Evolutionary conservation across 2,329 filamentous ascomycete genomes (phyloP), one percentile per base, ranked within the genome.

Genomic region (Penicillium corylophilum): DNA sequence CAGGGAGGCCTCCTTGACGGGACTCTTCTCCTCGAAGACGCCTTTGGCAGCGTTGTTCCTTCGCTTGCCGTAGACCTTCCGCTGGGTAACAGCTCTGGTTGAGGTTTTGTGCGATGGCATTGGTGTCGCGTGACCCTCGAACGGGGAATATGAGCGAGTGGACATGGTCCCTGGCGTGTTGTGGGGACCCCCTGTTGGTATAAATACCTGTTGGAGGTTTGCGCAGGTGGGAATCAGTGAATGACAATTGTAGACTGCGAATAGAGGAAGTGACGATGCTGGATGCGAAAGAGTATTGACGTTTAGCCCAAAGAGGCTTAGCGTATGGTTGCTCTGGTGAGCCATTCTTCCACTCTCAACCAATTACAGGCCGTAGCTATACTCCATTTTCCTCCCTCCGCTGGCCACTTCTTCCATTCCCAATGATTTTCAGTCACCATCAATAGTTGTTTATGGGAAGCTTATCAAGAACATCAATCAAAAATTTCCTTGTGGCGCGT

Each of bases 21-120:
- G 65, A 44, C 69, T 69, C 23, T 57, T 57, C 16, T 70, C 56
- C 13, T 69, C 70, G 15, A 73, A 65, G 1, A 72, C 69, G 3
- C 70, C 69, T n/a, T 65, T 59, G 0, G 71, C 65, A 2, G 69
- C 66, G 54, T 72, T 66, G 16, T 55, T 62, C 31, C 59, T 63
- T 43, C 65, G 57, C 44, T 72, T 71, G 12, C 70, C 71, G 35
- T 72, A 72, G 10, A 73, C 71, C 49, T 60, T 65, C 44, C 64
- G 59, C 18, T 68, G 65, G 6, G 64, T 54, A 23, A 60, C 53
- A 43, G 64, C 55, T 28, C 63, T 68, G 28, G 64, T 54, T n/a
- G 56, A 51, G 35, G 58, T 50, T 56, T 63, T 61, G 15, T 44
- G 58, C 26, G 61, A 48, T 35, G 51, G 54, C 49, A 48, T 52